These are phyloP conservation scores for Cinchona pubescens DNA, from an alignment of 257 asterid genomes.

Conservation along the genomic window DNA sequence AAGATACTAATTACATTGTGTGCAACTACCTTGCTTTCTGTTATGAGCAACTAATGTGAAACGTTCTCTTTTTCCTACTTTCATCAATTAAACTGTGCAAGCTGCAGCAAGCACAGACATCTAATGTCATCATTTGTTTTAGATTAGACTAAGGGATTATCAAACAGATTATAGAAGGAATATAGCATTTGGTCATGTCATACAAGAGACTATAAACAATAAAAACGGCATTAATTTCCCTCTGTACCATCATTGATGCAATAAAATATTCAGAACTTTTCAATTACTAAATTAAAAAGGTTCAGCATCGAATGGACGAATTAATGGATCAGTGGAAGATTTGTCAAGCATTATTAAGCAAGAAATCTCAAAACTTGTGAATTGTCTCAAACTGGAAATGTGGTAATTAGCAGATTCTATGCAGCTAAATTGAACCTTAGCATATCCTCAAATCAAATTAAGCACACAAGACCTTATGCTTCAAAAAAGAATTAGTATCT, in stretches of 20 bases:
- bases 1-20: background rate
- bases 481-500: background rate
- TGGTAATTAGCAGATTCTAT: background rate
- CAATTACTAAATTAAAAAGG: background rate
- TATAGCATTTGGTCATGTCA: background rate
- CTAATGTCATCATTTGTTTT: background rate
- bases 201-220: background rate
- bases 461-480: background rate
- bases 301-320: background rate
- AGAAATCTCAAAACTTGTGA: background rate
- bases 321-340: background rate
- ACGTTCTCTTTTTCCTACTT: background rate
- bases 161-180: background rate
- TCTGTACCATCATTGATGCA: background rate
- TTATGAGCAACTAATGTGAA: background rate
- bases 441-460: background rate
- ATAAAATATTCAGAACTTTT: background rate
- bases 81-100: background rate
- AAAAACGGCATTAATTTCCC: background rate
- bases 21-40: background rate
- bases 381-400: background rate
- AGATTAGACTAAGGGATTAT: background rate
- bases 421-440: conserved; percentile 8
- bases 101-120: background rate
- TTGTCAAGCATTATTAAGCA: conserved; percentile 4